Evolutionary conservation across 2,329 filamentous ascomycete genomes (phyloP), one percentile per base, ranked within the genome.

Genomic region (Venturia carpophila): DNA sequence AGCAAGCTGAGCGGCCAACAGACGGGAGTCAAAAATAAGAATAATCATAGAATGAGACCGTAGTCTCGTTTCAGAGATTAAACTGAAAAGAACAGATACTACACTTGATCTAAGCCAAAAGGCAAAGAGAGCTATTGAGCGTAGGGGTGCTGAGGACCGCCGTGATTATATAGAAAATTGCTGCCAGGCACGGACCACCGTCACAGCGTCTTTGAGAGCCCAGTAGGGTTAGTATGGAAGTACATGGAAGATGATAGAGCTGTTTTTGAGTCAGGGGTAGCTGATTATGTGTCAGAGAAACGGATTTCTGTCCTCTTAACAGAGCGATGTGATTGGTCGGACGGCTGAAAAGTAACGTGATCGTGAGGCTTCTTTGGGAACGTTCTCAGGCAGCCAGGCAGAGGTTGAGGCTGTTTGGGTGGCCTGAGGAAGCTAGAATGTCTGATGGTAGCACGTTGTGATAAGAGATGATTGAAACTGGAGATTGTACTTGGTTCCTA

Each of bases 1-100:
- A 78, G 86, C 87, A 89, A 89, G 87, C 86, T 82, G 85, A 88
- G 87, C 84, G 86, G 82, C 71, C 76, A 73, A 70, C 73, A 75
- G 77, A 71, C 83, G 70, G 67, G 71, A 66, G 75, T 70, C 81
- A 90, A 89, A 87, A 89, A 92, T 90, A 83, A 82, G 87, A 85
- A 85, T 90, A 92, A 92, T 63, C 60, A 49, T 52, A 91, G 87
- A 86, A 81, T 82, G 82, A 81, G 81, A 81, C 85, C 82, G 80
- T 89, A 84, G 85, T 82, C 82, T 82, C 82, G 83, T 91, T 90
- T 88, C 88, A 92, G 88, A 89, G 87, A 91, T 92, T 92, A 92
- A 91, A 91, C 89, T 92, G 87, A 90, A 89, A 91, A 91, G 88
- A 92, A 91, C 88, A 90, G 87, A 89, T 91, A 91, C 88, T 91